Conservation (phyloP, 1,139 yeast genomes). For the Arxiozyma bovina region DNA sequence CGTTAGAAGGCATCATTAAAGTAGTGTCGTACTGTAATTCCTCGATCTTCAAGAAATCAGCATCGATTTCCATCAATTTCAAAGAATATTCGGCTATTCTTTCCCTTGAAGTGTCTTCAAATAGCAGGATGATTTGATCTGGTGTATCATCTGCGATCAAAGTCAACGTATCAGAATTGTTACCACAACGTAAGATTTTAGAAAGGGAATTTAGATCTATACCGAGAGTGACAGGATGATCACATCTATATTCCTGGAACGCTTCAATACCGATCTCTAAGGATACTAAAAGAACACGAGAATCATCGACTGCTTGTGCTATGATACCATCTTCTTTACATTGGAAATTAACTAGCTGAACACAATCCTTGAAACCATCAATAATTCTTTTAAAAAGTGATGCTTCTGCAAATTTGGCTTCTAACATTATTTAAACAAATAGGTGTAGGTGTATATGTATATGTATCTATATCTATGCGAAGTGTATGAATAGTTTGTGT, state of each 20-base stretch:
- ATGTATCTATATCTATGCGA: no score
- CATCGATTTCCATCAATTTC: conserved; percentile 93
- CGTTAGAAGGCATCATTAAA: conserved; percentile 78
- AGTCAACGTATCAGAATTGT: conserved; percentile 80
- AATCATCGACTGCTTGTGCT: conserved; percentile 95
- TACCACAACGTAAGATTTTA: conserved; percentile 86
- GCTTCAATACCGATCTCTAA: conserved; percentile 82
- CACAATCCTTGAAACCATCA: conserved; percentile 89
- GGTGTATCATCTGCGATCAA: conserved; percentile 89
- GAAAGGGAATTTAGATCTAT: conserved; percentile 78
- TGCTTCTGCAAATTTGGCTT: conserved; percentile 94
- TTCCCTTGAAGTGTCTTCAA: conserved; percentile 86
- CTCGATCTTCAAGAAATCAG: conserved; percentile 88
- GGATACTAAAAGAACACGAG: conserved; percentile 88
- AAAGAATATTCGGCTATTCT: conserved; percentile 87
- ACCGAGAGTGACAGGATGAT: conserved; percentile 87
- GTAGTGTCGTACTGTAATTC: conserved; percentile 88
- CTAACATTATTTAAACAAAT: conserved; percentile 53
- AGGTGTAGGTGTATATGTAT: conserved; percentile 1
- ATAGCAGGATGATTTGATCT: conserved; percentile 68
- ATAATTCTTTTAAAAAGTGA: conserved; percentile 82
- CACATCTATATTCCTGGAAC: conserved; percentile 92
- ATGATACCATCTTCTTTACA: conserved; percentile 92
- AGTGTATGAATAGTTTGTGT: neutral
- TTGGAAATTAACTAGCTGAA: conserved; percentile 89